Evolutionary conservation across 176 grass and related monocot genomes (phyloP).

Genomic region (Triticum monococcum): DNA sequence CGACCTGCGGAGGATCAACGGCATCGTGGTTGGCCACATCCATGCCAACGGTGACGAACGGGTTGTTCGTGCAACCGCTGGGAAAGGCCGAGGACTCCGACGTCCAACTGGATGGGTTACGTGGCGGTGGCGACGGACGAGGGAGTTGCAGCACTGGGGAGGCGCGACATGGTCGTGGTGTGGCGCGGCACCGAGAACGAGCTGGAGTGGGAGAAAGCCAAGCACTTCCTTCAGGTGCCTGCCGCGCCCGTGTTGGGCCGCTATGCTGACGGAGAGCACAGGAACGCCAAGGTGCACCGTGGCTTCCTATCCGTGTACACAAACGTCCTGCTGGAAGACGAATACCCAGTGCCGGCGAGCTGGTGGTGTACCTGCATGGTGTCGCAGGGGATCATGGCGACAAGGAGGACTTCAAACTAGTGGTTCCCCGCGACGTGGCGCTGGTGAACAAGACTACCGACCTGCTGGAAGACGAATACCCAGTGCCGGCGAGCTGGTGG

Average conservation of each 20-base stretch:
- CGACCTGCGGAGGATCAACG: constrained; percentile 33
- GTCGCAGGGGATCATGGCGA: constrained; percentile 50
- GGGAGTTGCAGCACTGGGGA: constrained; percentile 52
- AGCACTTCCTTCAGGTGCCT: constrained; percentile 46
- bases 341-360: too few species aligned
- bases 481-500: constrained; percentile 47
- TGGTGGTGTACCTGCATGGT: constrained; percentile 76
- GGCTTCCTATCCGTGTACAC: constrained; percentile 82
- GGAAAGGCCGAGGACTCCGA: not conserved
- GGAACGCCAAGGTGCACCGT: constrained; percentile 35
- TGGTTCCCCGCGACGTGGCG: constrained; percentile 59
- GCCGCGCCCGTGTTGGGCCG: constrained; percentile 43
- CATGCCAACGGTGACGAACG: not conserved
- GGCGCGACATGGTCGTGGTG: constrained; percentile 78
- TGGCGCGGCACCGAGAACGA: constrained; percentile 60
- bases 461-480: constrained; percentile 50
- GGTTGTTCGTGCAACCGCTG: not conserved
- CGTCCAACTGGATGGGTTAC: constrained; percentile 83
- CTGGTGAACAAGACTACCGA: constrained; percentile 58
- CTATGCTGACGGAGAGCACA: not conserved
- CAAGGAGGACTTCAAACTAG: constrained; percentile 46
- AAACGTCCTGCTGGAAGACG: too few species aligned
- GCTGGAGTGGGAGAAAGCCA: constrained; percentile 65
- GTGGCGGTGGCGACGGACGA: constrained; percentile 80
- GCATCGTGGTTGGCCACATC: not conserved